Evolutionary conservation across 1,139 yeast genomes (phyloP).

Genomic region (Wickerhamomyces sp.): DNA sequence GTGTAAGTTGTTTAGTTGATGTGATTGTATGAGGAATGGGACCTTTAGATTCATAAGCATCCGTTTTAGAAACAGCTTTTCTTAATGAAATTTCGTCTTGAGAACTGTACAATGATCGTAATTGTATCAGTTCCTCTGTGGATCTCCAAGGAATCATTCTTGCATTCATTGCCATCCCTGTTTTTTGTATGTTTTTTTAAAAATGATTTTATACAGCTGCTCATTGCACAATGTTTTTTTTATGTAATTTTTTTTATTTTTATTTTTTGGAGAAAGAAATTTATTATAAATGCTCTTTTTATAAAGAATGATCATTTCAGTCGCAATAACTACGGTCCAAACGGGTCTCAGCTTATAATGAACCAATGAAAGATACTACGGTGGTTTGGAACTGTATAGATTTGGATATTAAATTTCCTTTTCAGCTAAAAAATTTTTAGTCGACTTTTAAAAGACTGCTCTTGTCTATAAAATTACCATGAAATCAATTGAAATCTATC

Average conservation of each 20-base stretch:
- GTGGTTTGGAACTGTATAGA: no score
- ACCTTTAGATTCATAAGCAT: slow-evolving; percentile 61
- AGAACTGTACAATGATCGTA: slow-evolving; percentile 58
- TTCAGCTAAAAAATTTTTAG: no score
- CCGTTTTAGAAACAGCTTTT: slow-evolving; percentile 57
- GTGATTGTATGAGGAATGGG: slow-evolving; percentile 61
- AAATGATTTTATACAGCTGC: background rate
- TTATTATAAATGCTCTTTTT: no score
- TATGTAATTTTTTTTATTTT: background rate
- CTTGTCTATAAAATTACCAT: slow-evolving; percentile 12
- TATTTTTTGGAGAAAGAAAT: no score
- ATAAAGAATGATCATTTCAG: no score
- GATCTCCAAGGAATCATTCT: slow-evolving; percentile 54
- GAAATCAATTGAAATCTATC: slow-evolving; percentile 53
- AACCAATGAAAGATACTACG: no score
- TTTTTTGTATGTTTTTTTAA: no score
- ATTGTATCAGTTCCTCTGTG: slow-evolving; percentile 42
- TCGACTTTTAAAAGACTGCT: no score
- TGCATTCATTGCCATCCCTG: slow-evolving; percentile 17
- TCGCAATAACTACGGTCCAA: no score
- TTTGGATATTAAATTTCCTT: no score
- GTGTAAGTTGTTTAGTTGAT: slow-evolving; percentile 33
- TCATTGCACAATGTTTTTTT: background rate
- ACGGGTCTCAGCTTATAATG: no score
- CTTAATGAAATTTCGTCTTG: slow-evolving; percentile 24